phyloP scores from a whole-genome alignment of 1,139 yeast genomes.

The Debaryomyces sp. region DNA sequence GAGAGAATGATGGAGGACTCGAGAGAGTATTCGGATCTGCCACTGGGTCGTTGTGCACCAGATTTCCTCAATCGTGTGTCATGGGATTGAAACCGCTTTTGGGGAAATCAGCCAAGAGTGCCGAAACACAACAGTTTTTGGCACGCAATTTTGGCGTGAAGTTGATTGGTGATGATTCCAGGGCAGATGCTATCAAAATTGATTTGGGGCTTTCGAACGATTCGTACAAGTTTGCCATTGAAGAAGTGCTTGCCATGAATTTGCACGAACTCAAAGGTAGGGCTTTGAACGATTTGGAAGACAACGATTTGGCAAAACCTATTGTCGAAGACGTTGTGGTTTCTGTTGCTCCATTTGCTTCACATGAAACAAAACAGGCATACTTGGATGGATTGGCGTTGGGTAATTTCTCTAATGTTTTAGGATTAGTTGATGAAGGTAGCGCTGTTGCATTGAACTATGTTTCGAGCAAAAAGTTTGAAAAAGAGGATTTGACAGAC shows the following conservation, averaged over 20 bases:
- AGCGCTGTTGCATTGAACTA: conserved; percentile 86
- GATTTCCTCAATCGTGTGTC: conserved; percentile 74
- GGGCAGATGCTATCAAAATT: conserved; percentile 59
- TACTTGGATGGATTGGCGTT: conserved; percentile 71
- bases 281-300: conserved; percentile 51
- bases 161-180: conserved; percentile 39
- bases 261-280: conserved; percentile 66
- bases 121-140: conserved; percentile 46
- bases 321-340: conserved; percentile 67
- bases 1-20: conserved; percentile 44
- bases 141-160: conserved; percentile 64
- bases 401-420: conserved; percentile 63
- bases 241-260: conserved; percentile 85
- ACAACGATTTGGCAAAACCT: conserved; percentile 31
- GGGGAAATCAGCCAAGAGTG: conserved; percentile 61
- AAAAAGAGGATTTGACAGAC: conserved; percentile 34
- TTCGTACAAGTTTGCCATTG: conserved; percentile 48
- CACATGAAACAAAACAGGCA: conserved; percentile 68
- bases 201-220: conserved; percentile 51
- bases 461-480: conserved; percentile 52
- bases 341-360: conserved; percentile 75
- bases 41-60: conserved; percentile 67
- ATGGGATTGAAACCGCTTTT: conserved; percentile 69
- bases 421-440: conserved; percentile 85
- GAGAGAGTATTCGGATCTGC: conserved; percentile 82